phyloP scores from a whole-genome alignment of 208 protist genomes.

The Blastocrithidia nonstop region DNA sequence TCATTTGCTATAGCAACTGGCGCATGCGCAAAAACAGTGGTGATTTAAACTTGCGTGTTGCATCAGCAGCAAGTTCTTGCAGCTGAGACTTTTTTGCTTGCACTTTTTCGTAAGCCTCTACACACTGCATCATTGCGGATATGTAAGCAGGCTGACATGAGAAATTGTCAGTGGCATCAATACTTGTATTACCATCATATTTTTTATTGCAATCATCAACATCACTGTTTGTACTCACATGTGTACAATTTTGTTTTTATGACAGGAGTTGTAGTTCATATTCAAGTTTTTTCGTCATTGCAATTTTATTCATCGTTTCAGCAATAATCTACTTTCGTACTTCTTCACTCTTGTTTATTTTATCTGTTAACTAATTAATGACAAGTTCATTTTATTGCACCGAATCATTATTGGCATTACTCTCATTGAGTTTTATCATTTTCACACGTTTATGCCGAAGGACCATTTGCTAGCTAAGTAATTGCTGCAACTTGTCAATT shows the following conservation, averaged over 20 bases:
- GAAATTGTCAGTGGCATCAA: not conserved
- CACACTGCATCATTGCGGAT: conserved; percentile 47
- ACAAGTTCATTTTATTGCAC: too few relatives aligned
- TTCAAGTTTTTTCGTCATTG: too few relatives aligned
- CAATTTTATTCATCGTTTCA: too few relatives aligned
- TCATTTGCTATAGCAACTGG: conserved; percentile 63
- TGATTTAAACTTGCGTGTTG: conserved; percentile 74
- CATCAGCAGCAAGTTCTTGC: conserved; percentile 65
- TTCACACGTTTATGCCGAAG: conserved; percentile 28
- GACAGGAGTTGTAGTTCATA: too few relatives aligned
- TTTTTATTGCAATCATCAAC: not conserved
- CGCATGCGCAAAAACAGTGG: conserved; percentile 79
- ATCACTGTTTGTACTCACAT: not conserved
- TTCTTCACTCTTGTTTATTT: too few relatives aligned
- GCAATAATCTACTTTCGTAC: too few relatives aligned
- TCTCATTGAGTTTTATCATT: conserved; percentile 9
- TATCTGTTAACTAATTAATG: too few relatives aligned
- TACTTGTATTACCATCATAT: not conserved
- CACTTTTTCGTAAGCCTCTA: conserved; percentile 46
- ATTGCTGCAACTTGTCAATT: conserved; percentile 47
- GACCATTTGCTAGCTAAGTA: conserved; percentile 40
- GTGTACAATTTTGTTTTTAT: not conserved
- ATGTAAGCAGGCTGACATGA: conserved; percentile 9
- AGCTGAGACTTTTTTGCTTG: conserved; percentile 27
- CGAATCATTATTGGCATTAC: not conserved